phyloP scores from a whole-genome alignment of 2,329 filamentous ascomycete species.

The Claviceps citrina region DNA sequence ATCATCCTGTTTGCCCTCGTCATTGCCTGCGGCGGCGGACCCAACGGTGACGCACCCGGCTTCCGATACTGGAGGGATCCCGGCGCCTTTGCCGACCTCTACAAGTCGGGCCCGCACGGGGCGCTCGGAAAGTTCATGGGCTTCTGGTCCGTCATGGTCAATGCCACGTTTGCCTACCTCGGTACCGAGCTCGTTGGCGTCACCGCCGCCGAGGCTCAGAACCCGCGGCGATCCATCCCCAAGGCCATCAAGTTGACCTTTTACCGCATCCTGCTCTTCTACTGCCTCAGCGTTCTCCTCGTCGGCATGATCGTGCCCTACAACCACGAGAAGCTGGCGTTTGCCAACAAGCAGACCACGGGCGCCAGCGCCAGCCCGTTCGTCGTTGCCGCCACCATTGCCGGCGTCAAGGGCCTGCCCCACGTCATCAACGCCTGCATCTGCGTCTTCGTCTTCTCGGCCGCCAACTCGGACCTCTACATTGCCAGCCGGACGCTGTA shows the following conservation, averaged over 20 bases:
- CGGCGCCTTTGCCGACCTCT: conserved; percentile 27
- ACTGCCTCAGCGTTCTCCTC: conserved; percentile 56
- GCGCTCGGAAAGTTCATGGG: conserved; percentile 38
- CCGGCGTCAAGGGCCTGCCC: conserved; percentile 46
- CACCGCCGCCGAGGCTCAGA: conserved; percentile 65
- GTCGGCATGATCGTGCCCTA: conserved; percentile 66
- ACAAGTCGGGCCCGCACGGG: conserved; percentile 9
- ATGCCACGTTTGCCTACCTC: conserved; percentile 64
- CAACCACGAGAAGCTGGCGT: conserved; percentile 42
- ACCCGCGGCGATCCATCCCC: conserved; percentile 61
- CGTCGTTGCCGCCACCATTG: conserved; percentile 54
- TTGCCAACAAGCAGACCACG: conserved; percentile 31
- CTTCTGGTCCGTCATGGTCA: conserved; percentile 59
- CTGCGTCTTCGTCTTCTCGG: conserved; percentile 60
- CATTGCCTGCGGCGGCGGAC: conserved; percentile 49
- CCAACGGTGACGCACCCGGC: conserved; percentile 43
- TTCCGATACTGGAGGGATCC: conserved; percentile 53
- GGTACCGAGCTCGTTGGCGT: conserved; percentile 65
- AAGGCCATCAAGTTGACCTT: conserved; percentile 68
- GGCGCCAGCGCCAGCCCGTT: conserved; percentile 47
- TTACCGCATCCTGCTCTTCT: conserved; percentile 70
- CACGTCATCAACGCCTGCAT: conserved; percentile 62
- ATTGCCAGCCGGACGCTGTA: conserved; percentile 59
- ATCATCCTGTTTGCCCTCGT: conserved; percentile 51
- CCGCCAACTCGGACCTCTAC: conserved; percentile 65